Conservation (phyloP, 352 stramenopile genomes). For the Saprolegnia parasitica region DNA sequence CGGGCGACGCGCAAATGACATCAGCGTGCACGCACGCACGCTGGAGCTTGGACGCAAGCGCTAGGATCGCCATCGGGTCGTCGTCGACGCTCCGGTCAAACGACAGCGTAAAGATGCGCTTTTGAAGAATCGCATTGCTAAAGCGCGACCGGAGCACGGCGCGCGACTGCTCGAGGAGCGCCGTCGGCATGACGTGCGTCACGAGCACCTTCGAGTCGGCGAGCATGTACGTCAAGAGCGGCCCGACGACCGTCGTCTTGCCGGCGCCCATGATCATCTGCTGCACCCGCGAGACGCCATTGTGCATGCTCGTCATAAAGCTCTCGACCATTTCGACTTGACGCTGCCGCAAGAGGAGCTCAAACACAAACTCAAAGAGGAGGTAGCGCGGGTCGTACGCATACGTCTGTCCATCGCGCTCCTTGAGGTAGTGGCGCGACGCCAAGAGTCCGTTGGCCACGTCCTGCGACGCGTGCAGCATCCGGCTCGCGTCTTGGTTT, state of each 20-base stretch:
- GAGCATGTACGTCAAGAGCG: conserved; percentile 97
- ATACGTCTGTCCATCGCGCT: conserved; percentile 39
- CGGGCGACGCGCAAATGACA: conserved; percentile 98
- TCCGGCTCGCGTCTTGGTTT: conserved; percentile 39
- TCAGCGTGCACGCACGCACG: conserved; percentile 85
- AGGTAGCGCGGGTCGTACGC: conserved; percentile 96
- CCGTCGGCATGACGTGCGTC: conserved; percentile 97
- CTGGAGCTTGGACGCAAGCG: conserved; percentile 84
- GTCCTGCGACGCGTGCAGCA: conserved; percentile 75
- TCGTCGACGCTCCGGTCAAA: conserved; percentile 96
- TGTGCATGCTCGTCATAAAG: conserved; percentile 88
- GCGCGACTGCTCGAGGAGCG: conserved; percentile 97
- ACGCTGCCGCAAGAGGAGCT: conserved; percentile 94
- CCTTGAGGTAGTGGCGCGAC: conserved; percentile 65
- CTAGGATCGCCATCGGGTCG: conserved; percentile 50
- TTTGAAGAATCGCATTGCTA: conserved; percentile 93
- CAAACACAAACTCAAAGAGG: conserved; percentile 99
- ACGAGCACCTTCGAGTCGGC: conserved; percentile 93
- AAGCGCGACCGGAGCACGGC: conserved; percentile 97
- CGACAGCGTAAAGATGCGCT: conserved; percentile 98
- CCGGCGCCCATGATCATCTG: conserved; percentile 99
- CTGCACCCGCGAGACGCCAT: conserved; percentile 77
- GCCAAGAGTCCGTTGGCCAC: conserved; percentile 67
- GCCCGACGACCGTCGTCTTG: conserved; percentile 99
- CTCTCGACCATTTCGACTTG: conserved; percentile 99